A percentile compares a stretch with the other conserved stretches of the same genome.
Evolutionary conservation across 352 stramenopile genomes (phyloP).

Genomic region (Saprolegnia parasitica): DNA sequence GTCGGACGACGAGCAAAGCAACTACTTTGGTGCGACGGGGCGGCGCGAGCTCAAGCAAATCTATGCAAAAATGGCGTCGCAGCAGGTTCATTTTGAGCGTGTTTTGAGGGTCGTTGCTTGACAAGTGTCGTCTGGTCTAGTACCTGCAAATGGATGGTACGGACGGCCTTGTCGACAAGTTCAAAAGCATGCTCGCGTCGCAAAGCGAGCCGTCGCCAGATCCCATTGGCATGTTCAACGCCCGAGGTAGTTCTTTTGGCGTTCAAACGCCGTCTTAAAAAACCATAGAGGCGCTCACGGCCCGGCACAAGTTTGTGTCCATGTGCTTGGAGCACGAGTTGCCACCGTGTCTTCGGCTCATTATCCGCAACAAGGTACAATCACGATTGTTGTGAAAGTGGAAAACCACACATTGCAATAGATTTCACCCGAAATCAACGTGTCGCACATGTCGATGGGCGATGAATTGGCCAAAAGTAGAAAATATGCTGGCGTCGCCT

Average conservation of each 20-base stretch:
- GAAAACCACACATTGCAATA: too few relatives aligned
- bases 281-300: conserved; percentile 38
- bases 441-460: conserved; percentile 77
- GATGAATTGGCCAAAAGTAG: conserved; percentile 47
- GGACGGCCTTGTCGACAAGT: conserved; percentile 8
- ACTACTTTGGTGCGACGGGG: conserved; percentile 14
- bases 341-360: conserved; percentile 63
- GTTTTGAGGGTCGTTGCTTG: not conserved
- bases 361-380: conserved; percentile 53
- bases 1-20: not conserved
- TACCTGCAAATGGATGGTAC: conserved; percentile 19
- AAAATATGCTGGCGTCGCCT: not conserved
- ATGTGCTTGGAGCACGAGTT: conserved; percentile 69
- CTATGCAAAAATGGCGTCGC: conserved; percentile 25
- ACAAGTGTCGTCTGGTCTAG: not conserved
- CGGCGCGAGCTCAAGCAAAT: not conserved
- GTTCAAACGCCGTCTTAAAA: not conserved
- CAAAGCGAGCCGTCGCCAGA: conserved; percentile 23
- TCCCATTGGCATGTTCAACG: conserved; percentile 2
- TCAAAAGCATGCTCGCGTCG: conserved; percentile 14
- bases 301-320: conserved; percentile 66
- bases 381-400: too few relatives aligned
- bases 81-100: not conserved
- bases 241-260: not conserved
- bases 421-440: conserved; percentile 76